phyloP scores from a whole-genome alignment of 2,329 filamentous ascomycete genomes.

The Trichophaea hybrida region DNA sequence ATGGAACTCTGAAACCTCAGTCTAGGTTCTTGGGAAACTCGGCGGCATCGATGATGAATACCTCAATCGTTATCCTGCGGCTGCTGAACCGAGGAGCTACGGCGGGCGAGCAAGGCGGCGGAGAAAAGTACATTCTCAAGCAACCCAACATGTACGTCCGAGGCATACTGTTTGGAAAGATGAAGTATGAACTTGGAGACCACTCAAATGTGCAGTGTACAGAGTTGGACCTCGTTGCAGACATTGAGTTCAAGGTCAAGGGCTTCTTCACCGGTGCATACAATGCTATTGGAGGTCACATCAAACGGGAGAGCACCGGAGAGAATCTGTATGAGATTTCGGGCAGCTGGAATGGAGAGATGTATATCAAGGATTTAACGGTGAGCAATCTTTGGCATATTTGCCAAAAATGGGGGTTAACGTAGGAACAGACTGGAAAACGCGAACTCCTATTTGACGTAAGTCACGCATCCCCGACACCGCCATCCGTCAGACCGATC shows the following conservation, averaged over 20 bases:
- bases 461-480: constrained; percentile 57
- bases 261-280: constrained; percentile 94
- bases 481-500: constrained; percentile 59
- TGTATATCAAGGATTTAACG: constrained; percentile 73
- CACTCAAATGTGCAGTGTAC: constrained; percentile 88
- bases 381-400: constrained; percentile 33
- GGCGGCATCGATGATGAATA: constrained; percentile 95
- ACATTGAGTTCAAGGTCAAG: constrained; percentile 97
- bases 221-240: constrained; percentile 69
- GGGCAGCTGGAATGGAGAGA: constrained; percentile 86
- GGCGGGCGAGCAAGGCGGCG: constrained; percentile 42
- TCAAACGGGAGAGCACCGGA: constrained; percentile 75
- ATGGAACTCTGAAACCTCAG: constrained; percentile 84
- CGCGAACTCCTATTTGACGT: constrained; percentile 86
- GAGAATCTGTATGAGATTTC: constrained; percentile 83
- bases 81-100: constrained; percentile 56
- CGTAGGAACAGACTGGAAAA: constrained; percentile 56
- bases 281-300: constrained; percentile 82
- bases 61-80: constrained; percentile 63
- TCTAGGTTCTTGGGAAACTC: constrained; percentile 96
- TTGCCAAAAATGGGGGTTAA: constrained; percentile 4
- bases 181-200: constrained; percentile 98
- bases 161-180: constrained; percentile 93
- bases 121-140: constrained; percentile 88
- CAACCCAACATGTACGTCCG: constrained; percentile 99